Evolutionary conservation across 305 asterid species (phyloP).

Genomic region (Lippia alba): DNA sequence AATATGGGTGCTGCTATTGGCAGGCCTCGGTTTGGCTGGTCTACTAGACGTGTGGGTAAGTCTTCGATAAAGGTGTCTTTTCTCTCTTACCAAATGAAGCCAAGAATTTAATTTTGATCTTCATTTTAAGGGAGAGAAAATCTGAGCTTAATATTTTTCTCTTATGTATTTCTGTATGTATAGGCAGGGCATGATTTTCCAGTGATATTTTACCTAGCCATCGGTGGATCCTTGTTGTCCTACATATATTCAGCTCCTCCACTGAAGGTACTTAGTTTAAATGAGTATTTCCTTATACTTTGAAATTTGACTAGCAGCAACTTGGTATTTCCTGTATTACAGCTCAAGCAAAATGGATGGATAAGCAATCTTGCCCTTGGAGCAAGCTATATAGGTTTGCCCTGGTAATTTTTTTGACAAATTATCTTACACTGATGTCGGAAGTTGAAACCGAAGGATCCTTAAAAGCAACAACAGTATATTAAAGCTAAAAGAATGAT

Average conservation of each 20-base stretch:
- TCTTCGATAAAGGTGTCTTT: slow-evolving; percentile 30
- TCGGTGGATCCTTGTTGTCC: slow-evolving; percentile 94
- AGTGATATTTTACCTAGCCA: slow-evolving; percentile 79
- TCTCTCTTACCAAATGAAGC: not conserved
- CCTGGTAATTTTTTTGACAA: slow-evolving; percentile 59
- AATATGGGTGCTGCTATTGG: slow-evolving; percentile 94
- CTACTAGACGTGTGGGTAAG: slow-evolving; percentile 92
- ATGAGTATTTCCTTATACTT: not conserved
- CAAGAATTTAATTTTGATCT: no score
- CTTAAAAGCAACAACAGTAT: not conserved
- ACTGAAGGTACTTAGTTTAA: slow-evolving; percentile 62
- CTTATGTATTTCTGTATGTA: slow-evolving; percentile 29
- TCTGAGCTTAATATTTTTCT: slow-evolving; percentile 21
- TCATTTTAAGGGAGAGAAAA: no score
- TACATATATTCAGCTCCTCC: slow-evolving; percentile 99
- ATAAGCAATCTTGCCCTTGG: slow-evolving; percentile 95
- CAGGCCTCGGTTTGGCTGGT: slow-evolving; percentile 90
- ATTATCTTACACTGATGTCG: slow-evolving; percentile 20
- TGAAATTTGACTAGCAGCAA: slow-evolving; percentile 10
- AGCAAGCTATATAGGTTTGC: slow-evolving; percentile 94
- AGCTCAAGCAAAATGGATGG: slow-evolving; percentile 99
- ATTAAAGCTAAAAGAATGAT: slow-evolving; percentile 6
- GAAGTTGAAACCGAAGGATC: slow-evolving; percentile 6
- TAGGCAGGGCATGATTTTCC: slow-evolving; percentile 94
- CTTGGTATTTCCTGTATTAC: slow-evolving; percentile 35